Conservation (phyloP, 495 filamentous ascomycete genomes). For the Talaromyces trachyspermus region DNA sequence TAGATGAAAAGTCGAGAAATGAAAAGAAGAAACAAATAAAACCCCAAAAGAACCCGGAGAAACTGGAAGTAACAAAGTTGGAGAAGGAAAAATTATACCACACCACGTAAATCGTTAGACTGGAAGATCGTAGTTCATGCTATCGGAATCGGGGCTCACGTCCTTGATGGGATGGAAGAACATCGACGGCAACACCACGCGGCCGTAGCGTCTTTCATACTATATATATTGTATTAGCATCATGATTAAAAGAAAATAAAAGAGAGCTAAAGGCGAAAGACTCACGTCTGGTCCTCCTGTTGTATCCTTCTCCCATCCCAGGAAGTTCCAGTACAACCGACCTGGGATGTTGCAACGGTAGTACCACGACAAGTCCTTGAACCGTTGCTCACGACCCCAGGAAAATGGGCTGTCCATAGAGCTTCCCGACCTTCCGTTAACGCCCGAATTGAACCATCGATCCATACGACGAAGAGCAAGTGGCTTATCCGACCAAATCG, state of each 20-base stretch:
- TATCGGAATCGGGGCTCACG: constrained; percentile 16
- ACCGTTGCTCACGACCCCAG: constrained; percentile 14
- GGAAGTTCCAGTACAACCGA: constrained; percentile 12
- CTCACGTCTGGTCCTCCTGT: constrained; percentile 36
- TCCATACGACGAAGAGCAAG: constrained; percentile 51
- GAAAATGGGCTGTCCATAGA: constrained; percentile 15
- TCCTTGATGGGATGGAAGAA: constrained; percentile 50
- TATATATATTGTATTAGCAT: constrained; percentile 12
- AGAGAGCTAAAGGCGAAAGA: background rate
- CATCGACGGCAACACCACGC: constrained; percentile 49
- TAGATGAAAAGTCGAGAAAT: background rate
- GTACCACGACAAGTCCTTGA: constrained; percentile 12
- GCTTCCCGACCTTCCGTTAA: constrained; percentile 11
- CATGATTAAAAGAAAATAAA: background rate
- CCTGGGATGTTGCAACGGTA: constrained; percentile 22
- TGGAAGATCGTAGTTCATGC: constrained; percentile 9
- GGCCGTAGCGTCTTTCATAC: constrained; percentile 45
- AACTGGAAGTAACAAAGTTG: no score
- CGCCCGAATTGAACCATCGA: constrained; percentile 54
- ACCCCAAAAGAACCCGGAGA: background rate
- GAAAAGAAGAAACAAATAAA: background rate
- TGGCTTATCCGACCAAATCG: constrained; percentile 57
- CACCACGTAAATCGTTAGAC: constrained; percentile 3
- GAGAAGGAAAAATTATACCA: no score
- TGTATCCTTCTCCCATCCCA: constrained; percentile 34